A percentile compares a stretch with the other conserved stretches of the same genome.
phyloP scores from a whole-genome alignment of 2,329 filamentous ascomycete genomes.

The Ophiostoma piceae region DNA sequence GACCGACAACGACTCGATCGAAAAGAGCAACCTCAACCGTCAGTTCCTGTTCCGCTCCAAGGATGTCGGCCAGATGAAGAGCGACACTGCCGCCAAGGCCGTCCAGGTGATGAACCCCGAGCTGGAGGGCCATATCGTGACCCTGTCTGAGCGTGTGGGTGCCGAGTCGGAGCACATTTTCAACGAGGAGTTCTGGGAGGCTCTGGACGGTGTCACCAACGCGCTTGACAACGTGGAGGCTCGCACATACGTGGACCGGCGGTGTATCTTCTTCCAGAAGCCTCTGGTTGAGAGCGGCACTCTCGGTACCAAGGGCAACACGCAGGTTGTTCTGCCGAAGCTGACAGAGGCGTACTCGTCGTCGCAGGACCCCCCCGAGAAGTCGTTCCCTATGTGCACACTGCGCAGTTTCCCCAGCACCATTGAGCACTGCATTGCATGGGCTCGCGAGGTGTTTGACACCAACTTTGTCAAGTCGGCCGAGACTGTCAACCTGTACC shows the following conservation, averaged over 20 bases:
- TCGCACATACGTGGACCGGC: constrained; percentile 88
- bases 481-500: constrained; percentile 88
- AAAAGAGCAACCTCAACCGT: constrained; percentile 96
- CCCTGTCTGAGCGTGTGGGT: constrained; percentile 83
- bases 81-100: constrained; percentile 84
- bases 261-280: constrained; percentile 98
- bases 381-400: constrained; percentile 99
- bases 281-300: constrained; percentile 93
- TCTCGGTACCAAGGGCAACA: constrained; percentile 98
- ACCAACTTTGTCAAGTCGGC: constrained; percentile 88
- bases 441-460: constrained; percentile 95
- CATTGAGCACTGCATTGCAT: constrained; percentile 98
- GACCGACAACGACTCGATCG: constrained; percentile 97
- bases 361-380: constrained; percentile 94
- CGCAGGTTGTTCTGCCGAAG: constrained; percentile 85
- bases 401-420: constrained; percentile 95
- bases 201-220: constrained; percentile 88
- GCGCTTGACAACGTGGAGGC: constrained; percentile 97
- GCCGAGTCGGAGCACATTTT: constrained; percentile 90
- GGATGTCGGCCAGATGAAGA: constrained; percentile 95
- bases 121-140: constrained; percentile 75
- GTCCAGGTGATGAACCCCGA: constrained; percentile 95
- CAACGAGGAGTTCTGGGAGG: constrained; percentile 86
- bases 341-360: constrained; percentile 93
- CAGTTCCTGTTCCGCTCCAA: constrained; percentile 93